Base-by-base conservation (phyloP, 1,139 yeast species). In the Suhomyces anneliseae region DNA sequence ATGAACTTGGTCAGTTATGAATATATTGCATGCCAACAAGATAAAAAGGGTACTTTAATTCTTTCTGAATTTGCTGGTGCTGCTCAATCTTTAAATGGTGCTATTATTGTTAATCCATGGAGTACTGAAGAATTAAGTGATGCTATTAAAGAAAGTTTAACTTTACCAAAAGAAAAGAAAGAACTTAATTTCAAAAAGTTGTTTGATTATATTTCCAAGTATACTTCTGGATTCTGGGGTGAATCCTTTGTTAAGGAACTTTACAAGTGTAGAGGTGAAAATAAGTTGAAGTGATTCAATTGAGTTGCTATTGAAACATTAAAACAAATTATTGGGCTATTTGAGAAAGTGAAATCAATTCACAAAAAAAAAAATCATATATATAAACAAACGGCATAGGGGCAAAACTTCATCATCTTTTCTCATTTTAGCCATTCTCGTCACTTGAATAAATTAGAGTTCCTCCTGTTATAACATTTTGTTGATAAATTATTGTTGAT, bases 1-100 rank as follows among this genome's bases (percentile, higher is more conserved):
- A 93, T 93, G 99, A 93, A 93, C 64, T 79, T 93, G 60, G 99
- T 93, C 37, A 83, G 95, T 47, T 93, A 90, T 64, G 99, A 93
- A 69, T 93, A 93, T 67, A 90, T 95, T 60, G 97, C 99, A 1
- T 92, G 98, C 62, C 99, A 93, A 66, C 82, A 87, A 56, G 85
- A 85, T 42, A 83, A 84, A 50, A 86, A 90, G 54, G 99, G 99
- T 8, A 83, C 90, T 4, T 75, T 93, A 56, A 87, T 93, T 42
- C 70, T 93, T 51, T 85, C 95, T 40, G 99, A 93, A 68, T 93
- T 93, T 70, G 95, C 99, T 0, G 99, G 99, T 41, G 99, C 99
- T n/a, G 98, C 99, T 0, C 99, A 93, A 69, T 86, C 95, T 0
- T 74, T 93, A 53, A 93, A 93, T 62, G 99, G 99, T 27, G 90